Conservation (phyloP, 2,329 filamentous ascomycete genomes). For the Didymella segeticola region DNA sequence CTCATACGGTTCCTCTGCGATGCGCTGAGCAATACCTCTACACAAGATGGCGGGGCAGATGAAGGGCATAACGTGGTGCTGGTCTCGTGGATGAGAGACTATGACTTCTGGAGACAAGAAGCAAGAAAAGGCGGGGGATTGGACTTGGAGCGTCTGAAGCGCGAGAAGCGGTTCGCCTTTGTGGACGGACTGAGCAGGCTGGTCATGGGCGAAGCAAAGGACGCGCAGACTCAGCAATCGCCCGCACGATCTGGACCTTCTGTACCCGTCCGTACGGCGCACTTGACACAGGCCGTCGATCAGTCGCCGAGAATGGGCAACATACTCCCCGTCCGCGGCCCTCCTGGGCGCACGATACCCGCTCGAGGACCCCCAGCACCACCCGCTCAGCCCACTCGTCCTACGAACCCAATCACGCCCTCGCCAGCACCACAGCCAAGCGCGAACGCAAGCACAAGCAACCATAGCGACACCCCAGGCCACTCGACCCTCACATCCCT, state of each 20-base stretch:
- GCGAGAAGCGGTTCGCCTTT: slow-evolving; percentile 70
- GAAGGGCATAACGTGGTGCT: slow-evolving; percentile 64
- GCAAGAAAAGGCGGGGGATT: slow-evolving; percentile 73
- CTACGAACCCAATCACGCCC: neutral
- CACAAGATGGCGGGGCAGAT: slow-evolving; percentile 38
- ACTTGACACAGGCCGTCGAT: neutral
- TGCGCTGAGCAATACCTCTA: slow-evolving; percentile 44
- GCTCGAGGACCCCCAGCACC: slow-evolving; percentile 21
- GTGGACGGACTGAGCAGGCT: slow-evolving; percentile 75
- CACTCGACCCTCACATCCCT: slow-evolving; percentile 36
- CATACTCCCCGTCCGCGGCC: slow-evolving; percentile 25
- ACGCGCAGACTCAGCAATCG: slow-evolving; percentile 2
- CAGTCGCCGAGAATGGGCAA: slow-evolving; percentile 10
- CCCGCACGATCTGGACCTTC: neutral
- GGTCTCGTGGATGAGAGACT: slow-evolving; percentile 82
- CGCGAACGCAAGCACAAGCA: too few relatives aligned
- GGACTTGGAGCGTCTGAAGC: slow-evolving; percentile 68
- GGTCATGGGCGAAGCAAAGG: slow-evolving; percentile 47
- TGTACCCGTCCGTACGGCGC: neutral
- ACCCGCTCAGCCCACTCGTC: slow-evolving; percentile 1
- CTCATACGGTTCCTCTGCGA: slow-evolving; percentile 59
- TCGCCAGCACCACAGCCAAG: neutral
- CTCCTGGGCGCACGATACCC: slow-evolving; percentile 27
- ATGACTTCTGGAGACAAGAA: slow-evolving; percentile 78
- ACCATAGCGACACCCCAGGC: slow-evolving; percentile 8